Evolutionary conservation across 1,284 basidiomycete species (phyloP).

Genomic region (Cryptococcus sp.): DNA sequence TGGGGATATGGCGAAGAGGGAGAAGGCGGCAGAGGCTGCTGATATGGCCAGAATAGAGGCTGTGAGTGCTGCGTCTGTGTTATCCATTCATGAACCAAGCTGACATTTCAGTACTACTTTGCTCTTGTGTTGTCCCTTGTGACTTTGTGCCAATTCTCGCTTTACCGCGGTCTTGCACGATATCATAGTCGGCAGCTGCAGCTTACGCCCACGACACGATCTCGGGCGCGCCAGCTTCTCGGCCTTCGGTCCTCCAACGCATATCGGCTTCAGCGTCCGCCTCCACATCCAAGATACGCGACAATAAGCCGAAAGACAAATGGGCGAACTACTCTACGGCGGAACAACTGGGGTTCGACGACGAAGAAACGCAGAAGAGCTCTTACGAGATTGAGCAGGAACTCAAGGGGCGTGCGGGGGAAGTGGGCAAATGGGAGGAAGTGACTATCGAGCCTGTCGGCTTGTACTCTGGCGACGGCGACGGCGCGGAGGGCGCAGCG

Average conservation of each 20-base stretch:
- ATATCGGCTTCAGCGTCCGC: constrained; percentile 29
- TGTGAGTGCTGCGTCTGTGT: constrained; percentile 56
- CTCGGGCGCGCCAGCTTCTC: constrained; percentile 7
- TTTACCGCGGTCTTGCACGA: neutral
- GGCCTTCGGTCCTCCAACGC: constrained; percentile 15
- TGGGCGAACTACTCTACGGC: constrained; percentile 86
- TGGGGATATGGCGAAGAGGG: constrained; percentile 84
- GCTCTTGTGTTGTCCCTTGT: neutral
- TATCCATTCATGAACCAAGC: neutral
- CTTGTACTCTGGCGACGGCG: constrained; percentile 14
- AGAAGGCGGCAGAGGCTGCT: constrained; percentile 77
- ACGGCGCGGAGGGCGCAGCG: constrained; percentile 26
- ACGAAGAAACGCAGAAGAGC: constrained; percentile 62
- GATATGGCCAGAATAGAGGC: constrained; percentile 85
- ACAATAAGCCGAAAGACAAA: constrained; percentile 64
- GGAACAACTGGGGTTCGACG: constrained; percentile 72
- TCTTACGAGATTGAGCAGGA: constrained; percentile 62
- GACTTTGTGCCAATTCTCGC: neutral
- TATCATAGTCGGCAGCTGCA: constrained; percentile 36
- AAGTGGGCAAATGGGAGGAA: constrained; percentile 81
- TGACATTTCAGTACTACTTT: neutral
- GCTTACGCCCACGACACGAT: constrained; percentile 41
- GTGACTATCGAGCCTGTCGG: constrained; percentile 57
- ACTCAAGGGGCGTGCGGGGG: constrained; percentile 66
- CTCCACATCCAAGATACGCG: constrained; percentile 7